Percentiles rank a stretch among this genome's conserved stretches.
Conservation (phyloP, 352 stramenopile genomes). For the Achlya hypogyna region DNA sequence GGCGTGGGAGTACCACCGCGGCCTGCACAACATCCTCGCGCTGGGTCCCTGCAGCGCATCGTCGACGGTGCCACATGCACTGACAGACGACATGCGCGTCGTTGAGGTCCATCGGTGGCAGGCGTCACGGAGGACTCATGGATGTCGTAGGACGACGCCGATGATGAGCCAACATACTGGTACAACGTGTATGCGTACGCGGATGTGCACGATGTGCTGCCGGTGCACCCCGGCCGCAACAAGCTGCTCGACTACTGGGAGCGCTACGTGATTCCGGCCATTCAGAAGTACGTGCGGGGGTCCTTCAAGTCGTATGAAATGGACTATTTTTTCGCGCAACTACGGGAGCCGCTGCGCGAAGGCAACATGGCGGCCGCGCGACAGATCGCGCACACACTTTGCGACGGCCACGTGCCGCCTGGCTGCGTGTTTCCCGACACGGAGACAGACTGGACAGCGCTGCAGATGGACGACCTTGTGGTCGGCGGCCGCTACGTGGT, state of each 20-base stretch:
- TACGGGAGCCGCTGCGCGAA: conserved; percentile 64
- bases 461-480: conserved; percentile 70
- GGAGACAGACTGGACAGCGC: conserved; percentile 61
- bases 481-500: conserved; percentile 51
- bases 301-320: conserved; percentile 84
- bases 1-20: not conserved
- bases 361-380: conserved; percentile 60
- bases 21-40: conserved; percentile 12
- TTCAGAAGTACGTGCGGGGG: conserved; percentile 67
- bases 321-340: conserved; percentile 79
- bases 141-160: conserved; percentile 7
- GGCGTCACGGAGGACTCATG: not conserved
- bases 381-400: conserved; percentile 74
- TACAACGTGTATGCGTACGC: conserved; percentile 70
- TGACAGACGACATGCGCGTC: not conserved
- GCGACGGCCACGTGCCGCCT: conserved; percentile 65
- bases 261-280: conserved; percentile 75
- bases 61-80: not conserved
- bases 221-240: conserved; percentile 60
- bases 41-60: not conserved
- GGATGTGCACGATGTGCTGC: conserved; percentile 38
- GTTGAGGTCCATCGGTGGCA: not conserved
- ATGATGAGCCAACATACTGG: conserved; percentile 28
- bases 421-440: conserved; percentile 72
- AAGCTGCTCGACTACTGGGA: conserved; percentile 80